Base-by-base conservation (phyloP, 73 alveolate species). In the Paramecium octaurelia region DNA sequence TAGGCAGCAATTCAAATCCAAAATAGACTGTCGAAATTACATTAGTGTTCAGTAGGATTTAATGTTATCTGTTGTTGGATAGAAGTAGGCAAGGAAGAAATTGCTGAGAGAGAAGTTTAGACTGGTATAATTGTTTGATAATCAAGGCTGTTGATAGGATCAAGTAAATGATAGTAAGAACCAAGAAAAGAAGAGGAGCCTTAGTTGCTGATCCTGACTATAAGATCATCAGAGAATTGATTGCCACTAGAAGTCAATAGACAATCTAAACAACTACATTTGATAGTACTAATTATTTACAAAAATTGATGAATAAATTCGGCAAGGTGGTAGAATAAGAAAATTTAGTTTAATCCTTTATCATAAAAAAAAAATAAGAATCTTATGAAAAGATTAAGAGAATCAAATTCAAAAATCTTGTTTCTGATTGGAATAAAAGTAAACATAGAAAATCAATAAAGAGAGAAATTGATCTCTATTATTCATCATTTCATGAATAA, bases 91-190 rank as follows among this genome's bases (percentile, higher is more conserved):
- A 4, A 75, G 88, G 16, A 75, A 44, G n/a, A 34, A 40, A 11
- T 35, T 75, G 20, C 18, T 75, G 9, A 29, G 88, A 75, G 57
- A 75, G 21, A 75, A 75, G 24, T 75, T 75, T 40, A 75, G 59
- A 75, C 3, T 31, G 34, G 88, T 75, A 75, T 6, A 75, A n/a
- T 4, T 4, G 7, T 11, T 4, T 31, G 16, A 4, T 0, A 36
- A 34, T 12, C 16, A 73, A 29, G 87, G 87, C 87, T 73, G 87
- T 73, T 35, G 59, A 73, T 73, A 73, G 59, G n/a, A 73, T 73
- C 16, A 73, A 73, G 35, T 12, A 73, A 43, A 20, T 73, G 46
- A 21, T 73, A 11, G 46, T 31, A 14, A 73, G 87, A 38, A 18
- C 87, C 3, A 73, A 73, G 36, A 50, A 50, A 50, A 73, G 87